Evolutionary conservation across 768 basidiomycete genomes (phyloP).

Genomic region (Zangia roseola): DNA sequence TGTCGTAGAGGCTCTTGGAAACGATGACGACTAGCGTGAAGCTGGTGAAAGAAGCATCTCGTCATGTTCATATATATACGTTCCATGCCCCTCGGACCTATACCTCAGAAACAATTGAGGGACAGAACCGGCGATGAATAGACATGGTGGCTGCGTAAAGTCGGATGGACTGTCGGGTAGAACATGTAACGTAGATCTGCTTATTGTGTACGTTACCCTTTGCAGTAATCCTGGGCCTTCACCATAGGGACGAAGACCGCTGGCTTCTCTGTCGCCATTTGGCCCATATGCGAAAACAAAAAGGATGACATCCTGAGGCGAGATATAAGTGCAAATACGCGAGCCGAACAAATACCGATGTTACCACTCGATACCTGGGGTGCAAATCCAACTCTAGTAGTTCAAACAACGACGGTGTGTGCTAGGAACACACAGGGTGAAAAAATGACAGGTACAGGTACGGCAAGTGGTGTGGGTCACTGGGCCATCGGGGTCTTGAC

Average conservation of each 20-base stretch:
- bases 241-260: not conserved
- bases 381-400: too few relatives aligned
- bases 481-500: not conserved
- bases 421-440: too few relatives aligned
- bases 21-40: conserved; percentile 1
- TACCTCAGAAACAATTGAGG: conserved; percentile 15
- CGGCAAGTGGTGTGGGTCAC: too few relatives aligned
- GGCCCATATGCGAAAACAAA: conserved; percentile 17
- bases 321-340: not conserved
- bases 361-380: not conserved
- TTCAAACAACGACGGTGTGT: too few relatives aligned
- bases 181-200: not conserved
- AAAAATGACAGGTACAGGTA: too few relatives aligned
- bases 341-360: not conserved
- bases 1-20: not conserved
- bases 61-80: conserved; percentile 16
- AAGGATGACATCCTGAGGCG: conserved; percentile 3
- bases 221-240: not conserved
- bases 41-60: not conserved
- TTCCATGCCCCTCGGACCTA: not conserved
- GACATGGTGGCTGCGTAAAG: not conserved
- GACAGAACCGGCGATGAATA: not conserved
- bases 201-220: conserved; percentile 21
- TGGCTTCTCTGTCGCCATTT: conserved; percentile 6
- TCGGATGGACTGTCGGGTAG: conserved; percentile 6